Base-by-base conservation (phyloP, 2,329 filamentous ascomycete species). In the Plectosphaerella sp. region DNA sequence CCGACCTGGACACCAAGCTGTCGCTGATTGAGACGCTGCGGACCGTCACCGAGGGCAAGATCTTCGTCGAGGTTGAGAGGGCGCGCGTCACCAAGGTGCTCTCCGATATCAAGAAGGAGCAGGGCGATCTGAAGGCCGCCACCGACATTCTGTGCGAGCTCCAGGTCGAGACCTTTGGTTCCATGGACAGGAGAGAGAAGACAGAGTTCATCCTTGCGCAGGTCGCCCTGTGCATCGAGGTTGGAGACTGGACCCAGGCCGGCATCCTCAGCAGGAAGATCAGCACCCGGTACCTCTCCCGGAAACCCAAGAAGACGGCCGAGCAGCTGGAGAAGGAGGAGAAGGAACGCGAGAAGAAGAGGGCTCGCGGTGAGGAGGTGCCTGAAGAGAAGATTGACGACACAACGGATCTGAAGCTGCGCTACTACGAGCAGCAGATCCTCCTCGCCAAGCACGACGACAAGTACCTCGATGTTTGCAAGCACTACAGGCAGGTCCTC, bases 41-140 rank as follows among this genome's bases (percentile, higher is more conserved):
- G 62, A 97, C 93, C 42, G 93, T 99, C 47, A 99, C 94, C 9
- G 94, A 99, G 73, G 94, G 94, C 74, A 99, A 99, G 88, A 99
- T 99, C 69, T 99, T 99, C 65, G 93, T 99, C 63, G 94, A 99
- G 77, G 94, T 99, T 50, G 94, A 99, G 79, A 87, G 94, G 61
- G 94, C 94, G 58, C 89, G 94, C 61, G 87, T 99, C 54, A 99
- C 94, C 63, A 91, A 88, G 67, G 95, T 96, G 59, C 80, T 99
- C 12, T 97, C 94, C 49, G 85, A 97, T 71, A 97, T 99, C 79
- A 97, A 97, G 80, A 97, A 96, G 74, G 76, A 89, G 59, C 91
- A 97, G 73, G 93, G 92, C 58, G 93, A 99, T 65, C 77, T 96
- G 64, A 91, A 89, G 67, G 86, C 90, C 5, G 94, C 94, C 28